A percentile compares a stretch with the other conserved stretches of the same genome.
These are phyloP conservation scores for Jackrogersella multiformis DNA, from an alignment of 495 filamentous ascomycete species.

Conservation along the genomic window DNA sequence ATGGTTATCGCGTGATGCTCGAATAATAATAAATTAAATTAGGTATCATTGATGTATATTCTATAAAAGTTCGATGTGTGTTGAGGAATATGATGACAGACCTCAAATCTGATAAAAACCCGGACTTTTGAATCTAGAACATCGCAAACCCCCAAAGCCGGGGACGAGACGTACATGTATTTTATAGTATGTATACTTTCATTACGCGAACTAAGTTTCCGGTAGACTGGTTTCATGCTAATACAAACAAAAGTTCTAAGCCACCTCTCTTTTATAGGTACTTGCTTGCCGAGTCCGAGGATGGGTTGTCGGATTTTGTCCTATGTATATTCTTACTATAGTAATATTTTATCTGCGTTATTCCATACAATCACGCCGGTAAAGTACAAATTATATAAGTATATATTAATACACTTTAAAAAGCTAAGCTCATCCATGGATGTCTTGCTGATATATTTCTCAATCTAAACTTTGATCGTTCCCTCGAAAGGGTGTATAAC, in stretches of 20 bases:
- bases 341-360: no score
- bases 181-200: slow-evolving; percentile 29
- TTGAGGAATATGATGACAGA: slow-evolving; percentile 11
- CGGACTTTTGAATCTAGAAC: slow-evolving; percentile 29
- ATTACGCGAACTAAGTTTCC: slow-evolving; percentile 20
- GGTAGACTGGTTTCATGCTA: slow-evolving; percentile 25
- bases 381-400: no score
- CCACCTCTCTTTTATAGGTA: slow-evolving; percentile 2
- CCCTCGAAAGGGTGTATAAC: neutral
- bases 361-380: no score
- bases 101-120: slow-evolving; percentile 23
- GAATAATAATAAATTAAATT: slow-evolving; percentile 16
- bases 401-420: no score
- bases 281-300: neutral
- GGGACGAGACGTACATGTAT: slow-evolving; percentile 23
- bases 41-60: slow-evolving; percentile 20
- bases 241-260: neutral
- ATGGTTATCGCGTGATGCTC: slow-evolving; percentile 34
- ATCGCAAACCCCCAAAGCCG: slow-evolving; percentile 29
- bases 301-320: neutral
- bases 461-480: neutral
- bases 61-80: slow-evolving; percentile 7
- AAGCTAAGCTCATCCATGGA: no score
- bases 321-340: no score
- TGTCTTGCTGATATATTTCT: no score